Base-by-base conservation (phyloP, 169 alveolate genomes). In the Cryptosporidium canis region DNA sequence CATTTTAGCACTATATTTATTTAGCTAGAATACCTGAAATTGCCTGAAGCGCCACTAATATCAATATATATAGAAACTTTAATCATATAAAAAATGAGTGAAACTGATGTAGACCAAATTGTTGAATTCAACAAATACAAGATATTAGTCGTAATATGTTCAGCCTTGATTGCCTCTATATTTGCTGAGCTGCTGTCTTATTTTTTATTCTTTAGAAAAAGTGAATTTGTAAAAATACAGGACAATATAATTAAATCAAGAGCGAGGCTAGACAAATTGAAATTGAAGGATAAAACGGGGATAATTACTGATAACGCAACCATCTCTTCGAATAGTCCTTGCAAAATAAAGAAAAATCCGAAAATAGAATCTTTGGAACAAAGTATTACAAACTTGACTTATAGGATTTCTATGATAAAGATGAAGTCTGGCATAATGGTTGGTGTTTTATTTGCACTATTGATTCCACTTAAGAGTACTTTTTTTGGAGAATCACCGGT, bases 321-420 rank as follows among this genome's bases (percentile, higher is more conserved):
- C n/a, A n/a, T 77, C 0, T 77, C 87, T 39, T 58, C 66, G 16
- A 77, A 33, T 37, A 58, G 43, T 77, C 24, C 41, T 1, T 12
- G 21, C 2, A 77, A 41, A 21, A n/a, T 44, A 9, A 77, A 61
- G 47, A 77, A 61, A 58, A 61, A 77, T 55, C 87, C 87, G 0
- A 77, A 77, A 37, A 58, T 77, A 58, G 87, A 77, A 24, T 35
- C 87, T 12, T 24, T 77, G 1, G 87, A 77, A 58, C 87, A 63
- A 5, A 53, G 77, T 24, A 77, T 77, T 24, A 43, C 87, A 12
- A 77, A 55, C 55, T 21, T 77, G 24, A 77, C n/a, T 63, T 29
- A 77, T 14, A 77, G 61, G 21, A 58, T 77, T 21, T 77, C 87
- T 9, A 58, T 77, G 44, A 58, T 58, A 3, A 77, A 77, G 48